phyloP scores from a whole-genome alignment of 1,139 yeast genomes.

The Geotrichum reessii region DNA sequence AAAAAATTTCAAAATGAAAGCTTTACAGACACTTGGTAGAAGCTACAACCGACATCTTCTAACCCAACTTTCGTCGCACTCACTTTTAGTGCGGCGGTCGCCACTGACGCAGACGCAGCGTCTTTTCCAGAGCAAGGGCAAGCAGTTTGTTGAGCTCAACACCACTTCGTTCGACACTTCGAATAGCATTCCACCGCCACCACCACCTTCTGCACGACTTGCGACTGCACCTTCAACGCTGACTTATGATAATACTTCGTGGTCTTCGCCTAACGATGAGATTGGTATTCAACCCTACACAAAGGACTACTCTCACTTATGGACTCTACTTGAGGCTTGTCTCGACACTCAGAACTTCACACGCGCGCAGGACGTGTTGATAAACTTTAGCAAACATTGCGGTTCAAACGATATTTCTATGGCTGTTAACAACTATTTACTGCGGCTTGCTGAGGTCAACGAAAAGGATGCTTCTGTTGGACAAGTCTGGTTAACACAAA shows the following conservation, averaged over 20 bases:
- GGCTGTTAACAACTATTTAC: constrained; percentile 48
- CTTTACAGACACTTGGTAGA: constrained; percentile 9
- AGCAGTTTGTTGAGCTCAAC: background rate
- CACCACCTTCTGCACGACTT: constrained; percentile 1
- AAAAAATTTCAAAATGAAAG: background rate
- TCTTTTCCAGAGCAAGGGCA: background rate
- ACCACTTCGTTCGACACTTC: background rate
- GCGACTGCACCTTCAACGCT: background rate
- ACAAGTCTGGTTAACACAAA: constrained; percentile 29
- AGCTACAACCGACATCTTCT: background rate
- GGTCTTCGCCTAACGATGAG: constrained; percentile 36
- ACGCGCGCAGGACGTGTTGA: constrained; percentile 65
- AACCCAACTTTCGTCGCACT: background rate
- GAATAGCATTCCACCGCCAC: background rate
- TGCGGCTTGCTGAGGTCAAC: constrained; percentile 40
- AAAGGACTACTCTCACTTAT: constrained; percentile 56
- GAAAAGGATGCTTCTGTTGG: constrained; percentile 31
- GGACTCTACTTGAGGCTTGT: constrained; percentile 78
- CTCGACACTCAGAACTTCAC: constrained; percentile 59
- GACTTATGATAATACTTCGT: constrained; percentile 20
- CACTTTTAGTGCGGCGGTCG: background rate
- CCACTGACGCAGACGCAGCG: background rate
- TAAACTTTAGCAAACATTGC: constrained; percentile 49
- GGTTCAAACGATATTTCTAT: constrained; percentile 35
- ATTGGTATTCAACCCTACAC: constrained; percentile 33